phyloP scores from a whole-genome alignment of 352 stramenopile species.

The Phytophthora sp. region DNA sequence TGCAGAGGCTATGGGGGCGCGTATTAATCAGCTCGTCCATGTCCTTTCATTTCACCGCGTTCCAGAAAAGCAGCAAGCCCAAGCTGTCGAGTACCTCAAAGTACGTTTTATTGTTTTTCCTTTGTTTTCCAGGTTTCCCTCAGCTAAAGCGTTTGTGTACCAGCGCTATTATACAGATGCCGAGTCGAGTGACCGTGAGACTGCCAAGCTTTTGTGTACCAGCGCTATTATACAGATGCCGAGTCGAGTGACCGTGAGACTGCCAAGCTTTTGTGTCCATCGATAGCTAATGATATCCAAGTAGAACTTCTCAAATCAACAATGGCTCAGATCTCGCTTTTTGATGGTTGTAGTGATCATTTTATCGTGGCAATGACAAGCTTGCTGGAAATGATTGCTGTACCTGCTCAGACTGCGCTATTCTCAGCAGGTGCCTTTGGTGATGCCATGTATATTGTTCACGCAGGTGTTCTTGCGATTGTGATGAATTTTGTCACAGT shows the following conservation, averaged over 20 bases:
- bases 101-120: neutral
- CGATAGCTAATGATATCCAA: conserved; percentile 70
- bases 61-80: conserved; percentile 46
- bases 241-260: conserved; percentile 71
- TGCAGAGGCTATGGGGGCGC: conserved; percentile 52
- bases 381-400: conserved; percentile 55
- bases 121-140: neutral
- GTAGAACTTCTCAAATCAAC: conserved; percentile 63
- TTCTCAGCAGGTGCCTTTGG: conserved; percentile 58
- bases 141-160: neutral
- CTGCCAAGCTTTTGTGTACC: neutral
- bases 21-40: conserved; percentile 71
- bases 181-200: conserved; percentile 66
- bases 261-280: conserved; percentile 67
- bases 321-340: conserved; percentile 52
- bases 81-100: conserved; percentile 61
- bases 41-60: conserved; percentile 66
- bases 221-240: conserved; percentile 62
- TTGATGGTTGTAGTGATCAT: conserved; percentile 48
- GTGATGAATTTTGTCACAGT: conserved; percentile 56
- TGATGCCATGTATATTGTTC: conserved; percentile 74
- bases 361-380: conserved; percentile 65
- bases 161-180: conserved; percentile 63
- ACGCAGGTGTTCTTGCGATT: conserved; percentile 63
- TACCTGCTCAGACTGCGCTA: conserved; percentile 56